Evolutionary conservation across 202 grass and related monocot genomes (phyloP).

Genomic region (Sporobolus alterniflorus): DNA sequence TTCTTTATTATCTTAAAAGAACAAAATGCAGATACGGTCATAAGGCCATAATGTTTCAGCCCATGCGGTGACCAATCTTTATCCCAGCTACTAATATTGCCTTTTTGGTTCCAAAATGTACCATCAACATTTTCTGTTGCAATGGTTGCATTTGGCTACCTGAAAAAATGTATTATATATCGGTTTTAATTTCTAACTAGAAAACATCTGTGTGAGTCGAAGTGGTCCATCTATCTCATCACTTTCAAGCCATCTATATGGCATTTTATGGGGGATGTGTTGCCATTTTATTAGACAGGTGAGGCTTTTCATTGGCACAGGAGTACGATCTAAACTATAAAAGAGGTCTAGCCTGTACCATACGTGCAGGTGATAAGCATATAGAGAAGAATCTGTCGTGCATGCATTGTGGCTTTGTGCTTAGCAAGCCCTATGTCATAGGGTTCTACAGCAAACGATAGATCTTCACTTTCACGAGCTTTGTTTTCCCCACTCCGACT

Average conservation of each 20-base stretch:
- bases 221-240: slow-evolving; percentile 17
- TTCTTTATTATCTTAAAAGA: background rate
- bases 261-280: slow-evolving; percentile 33
- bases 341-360: slow-evolving; percentile 55
- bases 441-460: slow-evolving; percentile 31
- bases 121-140: background rate
- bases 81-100: background rate
- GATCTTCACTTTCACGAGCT: slow-evolving; percentile 48
- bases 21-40: background rate
- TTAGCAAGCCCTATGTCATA: slow-evolving; percentile 51
- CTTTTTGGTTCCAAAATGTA: background rate
- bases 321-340: slow-evolving; percentile 58
- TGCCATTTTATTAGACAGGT: slow-evolving; percentile 32
- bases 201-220: no score
- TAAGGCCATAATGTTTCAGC: background rate
- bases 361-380: slow-evolving; percentile 45
- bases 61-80: background rate
- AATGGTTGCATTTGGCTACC: background rate
- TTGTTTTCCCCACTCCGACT: slow-evolving; percentile 44
- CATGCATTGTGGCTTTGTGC: slow-evolving; percentile 47
- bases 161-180: background rate
- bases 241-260: slow-evolving; percentile 18
- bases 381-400: slow-evolving; percentile 67
- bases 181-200: background rate
- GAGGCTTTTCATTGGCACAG: slow-evolving; percentile 49